Evolutionary conservation across 2,329 filamentous ascomycete species (phyloP), one percentile per base, ranked within the genome.

Genomic region (Pseudopithomyces maydicus): DNA sequence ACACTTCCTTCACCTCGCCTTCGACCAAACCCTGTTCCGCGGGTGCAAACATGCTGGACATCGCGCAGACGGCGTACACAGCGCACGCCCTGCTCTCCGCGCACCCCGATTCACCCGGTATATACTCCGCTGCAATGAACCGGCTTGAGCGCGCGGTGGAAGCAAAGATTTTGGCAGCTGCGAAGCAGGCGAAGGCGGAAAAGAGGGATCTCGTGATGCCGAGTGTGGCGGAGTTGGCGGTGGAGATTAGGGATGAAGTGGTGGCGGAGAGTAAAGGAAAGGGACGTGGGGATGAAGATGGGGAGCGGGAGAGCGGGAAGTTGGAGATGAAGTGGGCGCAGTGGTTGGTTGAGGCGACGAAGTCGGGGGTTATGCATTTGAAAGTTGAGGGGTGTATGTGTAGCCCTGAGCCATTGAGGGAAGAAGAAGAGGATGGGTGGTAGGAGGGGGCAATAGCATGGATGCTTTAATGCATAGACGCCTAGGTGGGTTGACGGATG

Each of bases 311-410:
- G 0, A 52, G 60, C 6, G 64, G 73, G 3, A 58, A 67, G 44
- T 70, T 72, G 59, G 69, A 74, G 54, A 33, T 67, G 20, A 61
- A 68, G 45, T 73, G 71, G 70, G 67, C 54, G n/a, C 49, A 57
- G 29, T 74, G 71, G 71, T 46, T 74, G 11, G 61, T 66, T 1
- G 57, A 64, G n/a, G 69, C 67, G 10, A 61, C 56, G 12, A 33
- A 56, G 20, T 60, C 60, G 19, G 68, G 67, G 1, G 70, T 74
- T 2, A 60, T 74, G 64, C 72, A 74, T 60, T 49, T 73, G 29
- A 70, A 67, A 56, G 53, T 54, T 1, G 46, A 39, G 23, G 67
- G 63, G 1, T 74, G 71, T 54, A 57, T 17, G 17, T 74, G 70
- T 52, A 57, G 63, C 23, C 59, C 65, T 2, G 62, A 69, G 10